Base-by-base conservation (phyloP, 2,329 filamentous ascomycete genomes). In the Tolypocladium paradoxum region DNA sequence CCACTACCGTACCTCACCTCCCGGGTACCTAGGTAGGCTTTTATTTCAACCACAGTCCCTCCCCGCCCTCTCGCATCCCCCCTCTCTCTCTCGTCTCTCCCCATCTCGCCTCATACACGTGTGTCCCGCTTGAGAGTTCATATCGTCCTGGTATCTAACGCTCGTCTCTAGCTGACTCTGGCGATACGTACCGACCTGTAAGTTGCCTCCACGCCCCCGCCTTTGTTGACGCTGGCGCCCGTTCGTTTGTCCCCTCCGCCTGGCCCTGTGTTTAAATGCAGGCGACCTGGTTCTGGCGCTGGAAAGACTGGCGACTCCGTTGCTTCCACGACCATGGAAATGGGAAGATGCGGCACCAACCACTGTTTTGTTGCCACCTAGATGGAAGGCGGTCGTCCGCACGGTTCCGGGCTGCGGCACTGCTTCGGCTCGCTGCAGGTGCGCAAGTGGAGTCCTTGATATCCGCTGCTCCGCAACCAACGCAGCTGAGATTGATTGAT, bases 151-250 rank as follows among this genome's bases (percentile, higher is more conserved):
- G 55, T 57, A 66, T 73, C 72, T 77, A 72, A 74, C 72, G 51
- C 58, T 64, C 57, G 58, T 68, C 59, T 69, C 63, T 69, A 82
- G 79, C 79, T 68, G 79, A 82, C 64, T 75, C 77, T 62, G 76
- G 76, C 69, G 79, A 83, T 64, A 82, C 72, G 59, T 83, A 82
- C 69, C 78, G 79, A 68, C 77, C 79, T 64, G 79, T 79, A 70
- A 78, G 76, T 77, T 54, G 38, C 36, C 43, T n/a, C 9, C 9
- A 29, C 20, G 9, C 20, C 43, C 27, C 43, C 18, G 27, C 43
- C 24, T 46, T 29, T 31, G 43, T 46, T 46, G 40, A 18, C 8
- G 22, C 40, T 38, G 36, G 18, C 40, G 14, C 8, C 7, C 40
- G 40, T 18, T 45, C 34, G 52, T 36, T 53, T 52, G 51, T 57